phyloP scores from a whole-genome alignment of 2,329 filamentous ascomycete genomes.

The Pseudogymnoascus sp. region DNA sequence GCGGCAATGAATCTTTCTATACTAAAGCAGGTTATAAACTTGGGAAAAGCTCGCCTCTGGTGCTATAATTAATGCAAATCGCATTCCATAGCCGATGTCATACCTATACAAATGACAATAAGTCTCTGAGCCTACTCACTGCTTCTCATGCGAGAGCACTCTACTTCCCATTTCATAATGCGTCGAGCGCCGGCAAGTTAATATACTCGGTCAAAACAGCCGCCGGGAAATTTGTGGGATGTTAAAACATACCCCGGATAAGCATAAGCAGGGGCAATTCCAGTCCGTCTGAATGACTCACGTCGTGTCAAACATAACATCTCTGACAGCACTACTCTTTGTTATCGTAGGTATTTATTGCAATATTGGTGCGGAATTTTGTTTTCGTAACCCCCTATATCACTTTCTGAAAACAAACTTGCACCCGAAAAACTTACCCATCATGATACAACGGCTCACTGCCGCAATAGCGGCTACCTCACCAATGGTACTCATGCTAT shows the following conservation, averaged over 20 bases:
- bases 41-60: neutral
- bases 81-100: neutral
- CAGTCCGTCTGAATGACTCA: neutral
- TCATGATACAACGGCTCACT: neutral
- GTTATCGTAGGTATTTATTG: neutral
- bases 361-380: neutral
- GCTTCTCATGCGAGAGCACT: neutral
- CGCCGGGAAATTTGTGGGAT: neutral
- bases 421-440: neutral
- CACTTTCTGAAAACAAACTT: neutral
- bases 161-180: neutral
- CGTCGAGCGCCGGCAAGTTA: neutral
- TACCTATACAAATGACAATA: neutral
- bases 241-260: neutral
- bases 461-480: neutral
- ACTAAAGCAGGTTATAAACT: neutral
- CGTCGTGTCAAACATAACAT: neutral
- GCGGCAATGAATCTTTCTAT: neutral
- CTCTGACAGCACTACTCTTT: neutral
- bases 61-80: neutral
- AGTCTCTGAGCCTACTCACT: neutral
- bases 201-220: neutral
- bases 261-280: neutral
- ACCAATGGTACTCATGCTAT: neutral
- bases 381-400: neutral